Evolutionary conservation across 1,284 basidiomycete genomes (phyloP), one percentile per base, ranked within the genome.

Genomic region (Ceratorhiza oryzae-sativae): DNA sequence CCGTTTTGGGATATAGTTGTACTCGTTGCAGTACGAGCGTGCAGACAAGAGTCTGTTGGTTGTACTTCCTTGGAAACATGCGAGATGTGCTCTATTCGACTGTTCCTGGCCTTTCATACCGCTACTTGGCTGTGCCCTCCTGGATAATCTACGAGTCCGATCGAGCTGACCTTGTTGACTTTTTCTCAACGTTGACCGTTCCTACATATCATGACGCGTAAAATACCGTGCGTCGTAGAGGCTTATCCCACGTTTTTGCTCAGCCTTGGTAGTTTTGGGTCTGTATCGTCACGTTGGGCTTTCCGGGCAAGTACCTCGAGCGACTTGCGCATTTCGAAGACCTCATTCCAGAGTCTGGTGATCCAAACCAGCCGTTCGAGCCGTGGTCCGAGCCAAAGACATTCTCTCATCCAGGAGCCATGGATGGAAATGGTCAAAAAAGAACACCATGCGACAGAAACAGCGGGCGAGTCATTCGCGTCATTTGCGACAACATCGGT

Each of bases 381-480:
- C 42, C 48, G 27, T 65, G 62, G 46, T 27, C 30, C 25, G 18
- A 36, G 25, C 46, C 46, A 8, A 51, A 39, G 34, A 51, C 62
- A n/a, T 65, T 65, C 15, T 65, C 62, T 10, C 46, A 65, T 27
- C 48, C 46, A 51, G 62, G 62, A 10, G 62, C 49, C 15, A 12
- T 27, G 18, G n/a, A 20, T 18, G n/a, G 9, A 27, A 41, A 18
- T 8, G 59, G 59, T 15, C 45, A 48, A n/a, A n/a, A n/a, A n/a
- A n/a, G 32, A 51, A 65, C 15, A 65, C 48, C 12, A 65, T 51
- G 62, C 62, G 46, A 2, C 46, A 65, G 12, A 67, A 67, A 39
- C 63, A 67, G 15, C 63, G 55, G 36, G 63, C 49, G 20, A 67
- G 63, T 45, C n/a, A n/a, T n/a, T n/a, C n/a, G n/a, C n/a, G n/a